Evolutionary conservation across 805 yeast genomes (phyloP), one percentile per base, ranked within the genome.

Genomic region (Ogataea chonburiensis): DNA sequence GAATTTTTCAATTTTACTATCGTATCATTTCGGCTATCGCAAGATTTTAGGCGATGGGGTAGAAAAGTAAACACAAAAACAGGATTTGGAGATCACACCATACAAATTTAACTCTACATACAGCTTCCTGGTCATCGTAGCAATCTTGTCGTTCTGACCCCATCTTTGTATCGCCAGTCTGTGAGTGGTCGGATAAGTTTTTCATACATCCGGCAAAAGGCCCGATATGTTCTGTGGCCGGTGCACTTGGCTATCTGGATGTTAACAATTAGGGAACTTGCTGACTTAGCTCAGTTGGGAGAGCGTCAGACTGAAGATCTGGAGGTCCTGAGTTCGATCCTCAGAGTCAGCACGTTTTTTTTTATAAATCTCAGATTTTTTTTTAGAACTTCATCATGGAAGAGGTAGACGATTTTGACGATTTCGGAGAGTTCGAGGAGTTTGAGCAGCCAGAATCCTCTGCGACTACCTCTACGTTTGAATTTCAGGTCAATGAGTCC

Each of bases 301-400:
- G 52, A 47, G 52, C 53, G 53, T 45, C 45, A 43, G 52, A 49
- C 53, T 49, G 53, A 49, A 49, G 53, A 38, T 49, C 53, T 42
- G 45, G 40, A 49, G 53, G 53, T 49, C 53, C 47, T 49, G 53
- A 49, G 53, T 49, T 49, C 53, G 46, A 49, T 47, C 53, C 53
- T 49, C 53, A 49, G 48, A 47, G 41, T 40, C 37, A 47, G 53
- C 53, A 49, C 17, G 21, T 37, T 36, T 35, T 40, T 42, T 39
- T 36, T 34, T 28, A 3, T 19, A 7, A 19, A 7, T 11, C 16
- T 22, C 16, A 18, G 5, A 15, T 14, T 9, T 1, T 14, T 13
- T 28, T 22, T 34, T 28, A 22, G 5, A 17, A 3, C 17, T 17
- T 17, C 18, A 5, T 19, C 22, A 34, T 34, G 38, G 38, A 34